Evolutionary conservation across 352 stramenopile species (phyloP).

Genomic region (Phytophthora brassicae): DNA sequence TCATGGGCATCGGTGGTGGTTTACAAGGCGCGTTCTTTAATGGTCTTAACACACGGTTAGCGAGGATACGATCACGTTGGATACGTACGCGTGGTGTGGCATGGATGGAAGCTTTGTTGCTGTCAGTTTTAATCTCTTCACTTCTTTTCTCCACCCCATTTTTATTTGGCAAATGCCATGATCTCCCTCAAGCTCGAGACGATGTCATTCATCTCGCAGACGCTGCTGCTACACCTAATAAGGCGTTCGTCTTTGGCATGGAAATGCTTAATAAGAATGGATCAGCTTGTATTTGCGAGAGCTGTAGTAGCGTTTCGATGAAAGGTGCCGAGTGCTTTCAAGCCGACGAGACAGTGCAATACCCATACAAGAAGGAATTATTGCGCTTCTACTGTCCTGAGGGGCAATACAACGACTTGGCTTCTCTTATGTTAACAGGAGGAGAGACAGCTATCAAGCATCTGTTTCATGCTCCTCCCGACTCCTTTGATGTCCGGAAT

Average conservation of each 20-base stretch:
- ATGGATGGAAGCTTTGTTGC: conserved; percentile 59
- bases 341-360: conserved; percentile 66
- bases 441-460: conserved; percentile 94
- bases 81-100: conserved; percentile 54
- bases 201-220: conserved; percentile 56
- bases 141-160: conserved; percentile 65
- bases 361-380: conserved; percentile 87
- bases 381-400: conserved; percentile 94
- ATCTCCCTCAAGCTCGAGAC: conserved; percentile 54
- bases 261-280: conserved; percentile 64
- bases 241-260: conserved; percentile 73
- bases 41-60: conserved; percentile 53
- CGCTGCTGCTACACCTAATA: conserved; percentile 35
- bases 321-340: conserved; percentile 63
- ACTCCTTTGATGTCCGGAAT: conserved; percentile 75
- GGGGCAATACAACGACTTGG: conserved; percentile 97
- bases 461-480: conserved; percentile 91
- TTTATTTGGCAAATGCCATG: conserved; percentile 63
- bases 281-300: conserved; percentile 76
- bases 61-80: conserved; percentile 57
- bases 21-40: conserved; percentile 88
- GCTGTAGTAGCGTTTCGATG: conserved; percentile 47
- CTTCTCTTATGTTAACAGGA: conserved; percentile 94
- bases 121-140: conserved; percentile 65
- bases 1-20: conserved; percentile 85